Evolutionary conservation across 305 asterid species (phyloP), one percentile per base, ranked within the genome.

Genomic region (Galium porrigens): DNA sequence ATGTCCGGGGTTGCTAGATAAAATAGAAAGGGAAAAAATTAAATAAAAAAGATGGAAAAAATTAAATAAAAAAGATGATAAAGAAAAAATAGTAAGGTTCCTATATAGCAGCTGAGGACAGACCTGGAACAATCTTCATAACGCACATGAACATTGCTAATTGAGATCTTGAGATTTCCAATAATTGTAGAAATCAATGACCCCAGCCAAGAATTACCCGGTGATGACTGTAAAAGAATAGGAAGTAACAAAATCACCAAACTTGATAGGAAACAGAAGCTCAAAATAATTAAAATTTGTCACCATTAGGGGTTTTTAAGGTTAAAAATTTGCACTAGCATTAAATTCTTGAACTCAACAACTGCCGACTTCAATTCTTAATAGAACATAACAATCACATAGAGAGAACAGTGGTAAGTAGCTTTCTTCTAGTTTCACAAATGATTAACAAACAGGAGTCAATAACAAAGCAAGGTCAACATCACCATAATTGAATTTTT

Each of bases 181-280:
- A 92, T 89, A 57, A 92, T 85, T 22, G 99, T 92, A 63, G 91
- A 79, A 72, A 92, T 92, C 62, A 92, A 77, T 54, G 99, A 92
- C 60, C 95, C 97, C 77, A 92, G 82, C 99, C 99, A 92, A 77
- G 99, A 89, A 83, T 82, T 92, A 74, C 95, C 95, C 73, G 88
- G 79, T 56, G 95, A 72, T 72, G 89, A 73, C 99, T 92, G 95
- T 14, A 86, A 70, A 74, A 70, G 76, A 54, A 61, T 46, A 46
- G 58, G 73, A 61, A 54, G 58, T 41, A 69, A 30, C 22, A 60
- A 62, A 34, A 34, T 68, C 65, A 68, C 67, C 55, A 67, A 61
- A 68, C 49, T 42, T 42, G 49, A 11, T 42, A 42, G n/a, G 49
- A 2, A 4, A 32, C 53, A 29, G 22, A 57, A 42, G 36, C 48